Base-by-base conservation (phyloP, 2,329 filamentous ascomycete species). In the Diaporthe sp. region DNA sequence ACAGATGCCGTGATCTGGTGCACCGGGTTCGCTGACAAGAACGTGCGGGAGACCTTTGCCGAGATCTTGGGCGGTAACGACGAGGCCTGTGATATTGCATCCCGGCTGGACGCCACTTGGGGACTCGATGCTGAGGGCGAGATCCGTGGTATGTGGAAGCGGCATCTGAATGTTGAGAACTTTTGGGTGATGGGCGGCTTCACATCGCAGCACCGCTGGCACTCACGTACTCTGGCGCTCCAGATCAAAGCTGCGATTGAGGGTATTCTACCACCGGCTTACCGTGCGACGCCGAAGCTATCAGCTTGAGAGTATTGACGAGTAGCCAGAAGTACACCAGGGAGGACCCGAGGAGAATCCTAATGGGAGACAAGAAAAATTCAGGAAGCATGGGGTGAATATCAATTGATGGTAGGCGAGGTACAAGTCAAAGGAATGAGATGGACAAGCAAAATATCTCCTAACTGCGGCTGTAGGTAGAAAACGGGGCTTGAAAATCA, bases 71-170 rank as follows among this genome's bases (percentile, higher is more conserved):
- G 83, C 1, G 77, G 74, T 2, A 80, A 80, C 0, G 80, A 82
- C 0, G 53, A 75, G 2, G 71, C 71, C 15, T 20, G 39, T 13
- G 79, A 81, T 4, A 78, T 85, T 51, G 82, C 82, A 0, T 76
- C 68, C 1, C 77, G 77, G 15, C 49, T 86, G 3, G 85, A 87
- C 49, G 79, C 81, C 1, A 85, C 85, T 0, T 86, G 84, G 83
- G 85, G 84, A 0, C 71, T 86, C 0, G 85, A 87, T 75, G 76
- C 44, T 1, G 86, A 88, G 78, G 85, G 85, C 12, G 85, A 87
- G 79, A 77, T 85, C 49, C 81, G 84, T 0, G 85, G 85, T 0
- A 74, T 86, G 77, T 85, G 83, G 82, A 85, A 85, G 78, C 81
- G 83, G 2, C 82, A 83, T 8, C 37, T 73, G 4, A 72, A 73